These are phyloP conservation scores for peach (Prunus persica) DNA, from an alignment of 306 rosid species.

Conservation along the genomic window DNA sequence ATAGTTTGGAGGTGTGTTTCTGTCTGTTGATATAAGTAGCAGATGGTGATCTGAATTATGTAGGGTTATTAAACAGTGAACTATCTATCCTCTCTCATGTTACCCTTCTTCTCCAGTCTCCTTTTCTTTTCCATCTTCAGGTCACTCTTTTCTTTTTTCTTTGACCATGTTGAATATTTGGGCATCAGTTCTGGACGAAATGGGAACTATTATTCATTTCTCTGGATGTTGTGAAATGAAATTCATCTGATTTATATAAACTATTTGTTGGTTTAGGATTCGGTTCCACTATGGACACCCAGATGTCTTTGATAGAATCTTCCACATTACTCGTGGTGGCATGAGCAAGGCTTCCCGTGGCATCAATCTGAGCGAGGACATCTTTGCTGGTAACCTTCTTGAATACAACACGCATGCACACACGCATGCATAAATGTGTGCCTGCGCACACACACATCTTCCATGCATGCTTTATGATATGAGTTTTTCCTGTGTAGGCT, in stretches of 20 bases:
- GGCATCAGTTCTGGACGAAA: not conserved
- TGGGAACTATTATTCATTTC: not conserved
- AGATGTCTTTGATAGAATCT: conserved; percentile 94
- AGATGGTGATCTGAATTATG: not conserved
- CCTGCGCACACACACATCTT: not conserved
- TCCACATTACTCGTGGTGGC: conserved; percentile 98
- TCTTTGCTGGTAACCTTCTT: conserved; percentile 81
- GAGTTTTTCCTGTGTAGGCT: conserved; percentile 48
- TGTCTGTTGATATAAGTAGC: not conserved
- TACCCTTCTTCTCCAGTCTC: not conserved
- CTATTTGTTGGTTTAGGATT: conserved; percentile 57
- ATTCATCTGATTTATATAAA: not conserved
- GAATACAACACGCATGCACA: conserved; percentile 7
- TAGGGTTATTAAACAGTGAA: not conserved
- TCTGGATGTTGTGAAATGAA: not conserved
- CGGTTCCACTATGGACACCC: conserved; percentile 99
- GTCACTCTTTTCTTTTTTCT: not conserved
- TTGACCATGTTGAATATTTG: not conserved
- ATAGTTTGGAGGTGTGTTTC: not conserved
- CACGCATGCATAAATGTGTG: no score
- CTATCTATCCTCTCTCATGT: not conserved
- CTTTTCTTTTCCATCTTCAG: not conserved
- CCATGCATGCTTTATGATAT: conserved; percentile 12
- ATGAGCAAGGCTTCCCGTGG: conserved; percentile 98
- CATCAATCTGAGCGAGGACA: conserved; percentile 94